Percentiles rank a stretch among this genome's conserved stretches.
Evolutionary conservation across 2,329 filamentous ascomycete species (phyloP).

Genomic region (Colletotrichum neosansevieriae): DNA sequence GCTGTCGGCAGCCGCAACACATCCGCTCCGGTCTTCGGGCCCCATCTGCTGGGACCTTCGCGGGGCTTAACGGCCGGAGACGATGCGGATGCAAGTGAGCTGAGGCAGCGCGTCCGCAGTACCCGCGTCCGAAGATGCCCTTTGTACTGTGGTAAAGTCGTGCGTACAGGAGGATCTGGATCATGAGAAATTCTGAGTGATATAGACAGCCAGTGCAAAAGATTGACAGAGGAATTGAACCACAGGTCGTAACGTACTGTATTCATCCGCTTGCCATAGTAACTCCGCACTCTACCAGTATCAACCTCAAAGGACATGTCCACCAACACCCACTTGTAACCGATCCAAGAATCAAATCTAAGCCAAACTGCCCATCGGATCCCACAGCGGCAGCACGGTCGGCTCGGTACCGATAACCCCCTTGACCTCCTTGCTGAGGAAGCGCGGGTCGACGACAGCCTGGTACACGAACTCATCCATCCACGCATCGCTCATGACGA

Average conservation of each 20-base stretch:
- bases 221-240: neutral
- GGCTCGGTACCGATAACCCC: constrained; percentile 79
- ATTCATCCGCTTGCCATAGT: constrained; percentile 7
- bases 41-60: neutral
- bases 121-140: too few relatives aligned
- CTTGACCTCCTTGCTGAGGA: constrained; percentile 72
- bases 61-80: neutral
- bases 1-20: constrained; percentile 23
- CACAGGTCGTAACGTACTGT: neutral
- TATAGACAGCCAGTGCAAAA: too few relatives aligned
- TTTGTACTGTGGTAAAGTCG: too few relatives aligned
- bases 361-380: constrained; percentile 82
- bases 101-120: neutral
- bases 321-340: neutral
- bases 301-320: neutral
- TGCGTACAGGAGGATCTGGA: neutral
- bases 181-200: too few relatives aligned
- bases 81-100: neutral
- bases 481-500: constrained; percentile 88
- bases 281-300: constrained; percentile 9
- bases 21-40: constrained; percentile 9
- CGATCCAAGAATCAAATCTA: constrained; percentile 46
- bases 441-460: constrained; percentile 82
- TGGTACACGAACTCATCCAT: constrained; percentile 88
- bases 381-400: constrained; percentile 80